These are phyloP conservation scores for Hypoxylon sp. DNA, from an alignment of 2,329 filamentous ascomycete species.

Conservation along the genomic window DNA sequence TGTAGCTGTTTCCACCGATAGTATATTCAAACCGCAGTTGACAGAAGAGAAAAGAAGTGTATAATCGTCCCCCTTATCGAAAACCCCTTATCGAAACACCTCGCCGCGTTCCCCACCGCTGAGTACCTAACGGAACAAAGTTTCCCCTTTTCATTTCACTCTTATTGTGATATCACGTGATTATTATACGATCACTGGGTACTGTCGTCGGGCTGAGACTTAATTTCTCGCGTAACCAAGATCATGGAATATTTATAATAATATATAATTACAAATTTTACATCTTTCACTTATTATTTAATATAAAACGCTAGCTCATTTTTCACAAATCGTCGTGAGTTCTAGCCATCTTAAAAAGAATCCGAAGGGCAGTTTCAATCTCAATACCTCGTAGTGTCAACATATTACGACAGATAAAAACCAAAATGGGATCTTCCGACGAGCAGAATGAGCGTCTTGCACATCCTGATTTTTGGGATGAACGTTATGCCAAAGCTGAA, in stretches of 20 bases:
- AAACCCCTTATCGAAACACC: too few species aligned
- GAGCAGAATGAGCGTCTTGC: conserved; percentile 57
- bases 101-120: too few species aligned
- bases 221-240: too few species aligned
- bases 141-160: too few species aligned
- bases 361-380: neutral
- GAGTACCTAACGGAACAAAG: too few species aligned
- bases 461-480: conserved; percentile 65
- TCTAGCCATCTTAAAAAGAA: neutral
- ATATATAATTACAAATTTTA: neutral
- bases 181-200: too few species aligned
- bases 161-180: too few species aligned
- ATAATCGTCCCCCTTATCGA: too few species aligned
- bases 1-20: too few species aligned
- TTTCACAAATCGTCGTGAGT: neutral
- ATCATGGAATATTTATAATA: neutral
- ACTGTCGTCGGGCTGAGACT: too few species aligned
- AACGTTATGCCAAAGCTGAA: conserved; percentile 60
- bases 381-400: neutral
- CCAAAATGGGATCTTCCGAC: conserved; percentile 35
- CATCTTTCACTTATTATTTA: neutral
- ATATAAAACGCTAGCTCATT: neutral
- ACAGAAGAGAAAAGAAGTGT: too few species aligned
- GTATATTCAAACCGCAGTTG: too few species aligned
- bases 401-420: neutral